Evolutionary conservation across 192 early-diverging fungal genomes (phyloP), one percentile per base, ranked within the genome.

Genomic region (Backusella psychrophila): DNA sequence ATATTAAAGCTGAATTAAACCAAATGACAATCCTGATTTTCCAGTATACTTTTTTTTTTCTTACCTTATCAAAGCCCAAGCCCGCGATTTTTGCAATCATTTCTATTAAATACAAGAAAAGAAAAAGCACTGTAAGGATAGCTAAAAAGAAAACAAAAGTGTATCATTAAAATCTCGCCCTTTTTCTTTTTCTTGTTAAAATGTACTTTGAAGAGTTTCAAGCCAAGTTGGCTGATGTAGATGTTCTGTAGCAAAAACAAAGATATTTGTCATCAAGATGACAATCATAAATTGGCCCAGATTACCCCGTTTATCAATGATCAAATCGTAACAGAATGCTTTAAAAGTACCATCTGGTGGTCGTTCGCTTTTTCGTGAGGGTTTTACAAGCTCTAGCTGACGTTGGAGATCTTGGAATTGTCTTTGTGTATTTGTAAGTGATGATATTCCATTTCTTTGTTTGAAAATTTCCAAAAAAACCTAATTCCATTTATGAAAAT

Each of bases 381-480:
- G 78, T 26, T 75, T 75, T 4, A 75, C 26, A 15, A 70, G 66
- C 5, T 38, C 34, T 9, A 79, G 36, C 36, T 70, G 67, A 8
- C 78, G 67, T 39, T 79, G 78, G 15, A 79, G 52, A 46, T 79
- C 78, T 65, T 71, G 49, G 34, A 39, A 79, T 29, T 79, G 73
- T 35, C 78, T 73, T 65, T 79, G 78, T 19, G 73, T 29, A 9
- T 42, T 63, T 1, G 78, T 79, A 6, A 79, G 59, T 15, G 78
- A 79, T 12, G 78, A 79, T 35, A 79, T 79, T 21, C 78, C 78
- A 66, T 36, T 75, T 36, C 78, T 53, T 71, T 75, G 78, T 65
- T 79, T 79, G 53, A 79, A 79, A 26, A 65, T 71, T 39, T 79
- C 78, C 35, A 79, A 42, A 42, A 79, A 71, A 15, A 79, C 78